Evolutionary conservation across 306 rosid genomes (phyloP), one percentile per base, ranked within the genome.

Genomic region (Fagus crenata): DNA sequence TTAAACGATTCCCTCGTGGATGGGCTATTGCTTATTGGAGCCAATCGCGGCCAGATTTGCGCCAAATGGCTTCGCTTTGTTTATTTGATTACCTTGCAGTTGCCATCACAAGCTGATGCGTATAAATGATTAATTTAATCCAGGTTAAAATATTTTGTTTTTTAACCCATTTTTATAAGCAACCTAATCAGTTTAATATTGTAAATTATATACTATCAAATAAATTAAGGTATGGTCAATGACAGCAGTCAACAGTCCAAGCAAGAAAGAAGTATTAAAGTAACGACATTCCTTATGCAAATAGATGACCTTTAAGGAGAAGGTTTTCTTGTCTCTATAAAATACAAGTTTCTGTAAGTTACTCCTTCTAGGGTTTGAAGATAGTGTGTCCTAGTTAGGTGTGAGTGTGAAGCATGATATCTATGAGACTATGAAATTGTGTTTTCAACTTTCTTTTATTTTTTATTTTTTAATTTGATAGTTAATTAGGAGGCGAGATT

Each of bases 11-110:
- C 51, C 35, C 49, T 42, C 42, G 1, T 46, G 58, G 33, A 31
- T 31, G 55, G 74, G 28, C 15, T 0, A n/a, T 22, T 22, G 28
- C 28, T 22, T 22, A 22, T 15, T 18, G 31, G 79, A 64, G 72
- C 14, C 13, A 64, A 76, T 65, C 53, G 36, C 53, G 63, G 73
- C 79, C 46, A 65, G 73, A 76, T 76, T 49, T 49, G 39, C 41
- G 73, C 5, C 73, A 49, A 4, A 40, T 63, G 11, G 59, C 43
- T 49, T 46, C 14, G 8, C 51, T 46, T 46, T 46, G 51, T 46
- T 9, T 14, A 14, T 32, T n/a, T 32, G 32, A 53, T 14, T 43
- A 63, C 33, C 41, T 4, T 61, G 28, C 28, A 22, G 28, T 22
- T 46, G 5, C 15, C 12, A 13, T 7, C 58, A 75, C 17, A 35